These are phyloP conservation scores for Delphinella strobiligena DNA, from an alignment of 2,329 filamentous ascomycete genomes.

Conservation along the genomic window DNA sequence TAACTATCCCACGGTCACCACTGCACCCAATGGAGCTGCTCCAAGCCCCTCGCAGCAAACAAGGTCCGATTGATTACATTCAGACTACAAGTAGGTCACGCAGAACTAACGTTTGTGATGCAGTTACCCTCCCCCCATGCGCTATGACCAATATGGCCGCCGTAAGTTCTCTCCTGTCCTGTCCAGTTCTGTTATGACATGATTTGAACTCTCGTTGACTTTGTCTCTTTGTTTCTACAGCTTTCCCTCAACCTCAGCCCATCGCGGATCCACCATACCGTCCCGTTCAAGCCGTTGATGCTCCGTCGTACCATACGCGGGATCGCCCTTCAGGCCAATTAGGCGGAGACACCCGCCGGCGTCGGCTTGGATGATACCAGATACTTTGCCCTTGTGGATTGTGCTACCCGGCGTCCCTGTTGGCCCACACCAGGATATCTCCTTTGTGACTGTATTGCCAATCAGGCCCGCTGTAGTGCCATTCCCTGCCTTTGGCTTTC, in stretches of 20 bases:
- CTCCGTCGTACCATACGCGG: conserved; percentile 1
- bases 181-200: not conserved
- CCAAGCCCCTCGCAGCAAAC: conserved; percentile 2
- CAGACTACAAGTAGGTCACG: not conserved
- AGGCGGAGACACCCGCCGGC: conserved; percentile 5
- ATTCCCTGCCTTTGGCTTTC: too few relatives aligned
- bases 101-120: conserved; percentile 1
- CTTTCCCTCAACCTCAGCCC: conserved; percentile 1
- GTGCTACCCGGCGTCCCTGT: too few relatives aligned
- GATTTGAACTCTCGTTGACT: too few relatives aligned
- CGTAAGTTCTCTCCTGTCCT: conserved; percentile 6
- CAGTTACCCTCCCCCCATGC: conserved; percentile 7
- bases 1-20: conserved; percentile 3
- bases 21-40: conserved; percentile 1
- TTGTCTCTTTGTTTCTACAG: not conserved
- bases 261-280: conserved; percentile 5
- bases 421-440: too few relatives aligned
- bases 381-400: not conserved
- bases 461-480: too few relatives aligned
- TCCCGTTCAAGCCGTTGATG: conserved; percentile 4
- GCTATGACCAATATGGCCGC: conserved; percentile 10
- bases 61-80: conserved; percentile 6
- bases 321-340: not conserved
- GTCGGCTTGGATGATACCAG: conserved; percentile 1
- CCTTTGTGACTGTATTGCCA: too few relatives aligned